Conservation (phyloP, 176 grass and related monocot species). For the Melocanna baccifera region DNA sequence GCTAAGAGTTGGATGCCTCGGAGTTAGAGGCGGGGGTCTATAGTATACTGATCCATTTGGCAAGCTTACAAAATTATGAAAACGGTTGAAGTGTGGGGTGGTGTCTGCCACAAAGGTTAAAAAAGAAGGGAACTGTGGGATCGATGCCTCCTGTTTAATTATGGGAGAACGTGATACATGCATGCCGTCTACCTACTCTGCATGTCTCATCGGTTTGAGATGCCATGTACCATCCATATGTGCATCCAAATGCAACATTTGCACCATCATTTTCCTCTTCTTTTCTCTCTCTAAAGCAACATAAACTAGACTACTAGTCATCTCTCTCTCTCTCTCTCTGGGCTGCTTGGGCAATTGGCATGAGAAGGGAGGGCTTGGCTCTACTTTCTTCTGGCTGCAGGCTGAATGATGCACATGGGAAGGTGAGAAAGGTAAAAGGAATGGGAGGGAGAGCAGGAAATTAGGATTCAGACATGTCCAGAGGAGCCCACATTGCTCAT, state of each 20-base stretch:
- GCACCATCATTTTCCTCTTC: neutral
- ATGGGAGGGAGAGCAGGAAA: neutral
- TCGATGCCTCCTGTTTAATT: constrained; percentile 47
- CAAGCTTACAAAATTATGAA: constrained; percentile 50
- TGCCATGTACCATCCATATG: too few species aligned
- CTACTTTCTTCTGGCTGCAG: constrained; percentile 37
- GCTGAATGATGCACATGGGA: constrained; percentile 51
- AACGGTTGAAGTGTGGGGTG: constrained; percentile 43
- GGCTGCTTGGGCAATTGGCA: constrained; percentile 53
- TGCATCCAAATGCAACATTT: neutral
- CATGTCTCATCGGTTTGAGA: too few species aligned
- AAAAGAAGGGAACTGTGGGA: constrained; percentile 45
- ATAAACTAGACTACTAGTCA: neutral
- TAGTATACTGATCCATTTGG: constrained; percentile 37
- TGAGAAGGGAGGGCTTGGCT: constrained; percentile 38
- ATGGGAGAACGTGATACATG: constrained; percentile 36
- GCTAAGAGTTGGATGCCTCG: neutral
- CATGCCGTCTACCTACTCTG: neutral
- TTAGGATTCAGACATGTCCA: constrained; percentile 23
- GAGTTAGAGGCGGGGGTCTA: neutral
- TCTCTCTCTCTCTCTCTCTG: neutral
- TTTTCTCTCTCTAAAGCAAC: neutral
- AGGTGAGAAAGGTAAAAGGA: constrained; percentile 35
- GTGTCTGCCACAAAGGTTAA: constrained; percentile 47
- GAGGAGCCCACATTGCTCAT: constrained; percentile 42